Conservation (phyloP, 1,139 yeast genomes). For the Pichia sp. region DNA sequence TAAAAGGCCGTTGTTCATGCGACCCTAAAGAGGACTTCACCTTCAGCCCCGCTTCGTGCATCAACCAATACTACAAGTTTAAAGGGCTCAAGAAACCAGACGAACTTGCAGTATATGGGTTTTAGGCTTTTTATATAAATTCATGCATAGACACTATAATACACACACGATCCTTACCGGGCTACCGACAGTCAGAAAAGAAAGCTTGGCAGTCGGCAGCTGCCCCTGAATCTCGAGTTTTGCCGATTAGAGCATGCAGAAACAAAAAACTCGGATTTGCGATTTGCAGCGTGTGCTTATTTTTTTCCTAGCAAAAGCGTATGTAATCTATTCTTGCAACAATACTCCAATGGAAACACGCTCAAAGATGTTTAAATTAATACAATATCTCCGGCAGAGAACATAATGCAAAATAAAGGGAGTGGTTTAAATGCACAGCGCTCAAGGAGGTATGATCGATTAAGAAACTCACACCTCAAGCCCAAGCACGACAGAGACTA, state of each 20-base stretch:
- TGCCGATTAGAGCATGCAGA: too few relatives aligned
- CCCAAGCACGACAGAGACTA: background rate
- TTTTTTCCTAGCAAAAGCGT: background rate
- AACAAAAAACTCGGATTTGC: background rate
- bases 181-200: too few relatives aligned
- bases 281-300: background rate
- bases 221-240: too few relatives aligned
- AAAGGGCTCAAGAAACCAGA: conserved; percentile 13
- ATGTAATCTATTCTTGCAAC: background rate
- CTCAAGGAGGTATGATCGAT: background rate
- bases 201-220: too few relatives aligned
- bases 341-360: background rate
- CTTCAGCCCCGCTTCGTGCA: conserved; percentile 12
- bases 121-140: background rate
- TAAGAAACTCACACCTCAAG: background rate
- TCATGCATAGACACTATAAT: too few relatives aligned
- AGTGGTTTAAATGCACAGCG: background rate
- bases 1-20: conserved; percentile 20
- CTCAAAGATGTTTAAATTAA: background rate
- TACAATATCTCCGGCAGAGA: background rate
- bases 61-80: conserved; percentile 14
- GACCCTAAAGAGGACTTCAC: conserved; percentile 19
- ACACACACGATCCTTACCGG: too few relatives aligned
- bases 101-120: conserved; percentile 2
- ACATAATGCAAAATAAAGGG: background rate